Conservation (phyloP, 805 yeast species). For the Ogataea allantospora region DNA sequence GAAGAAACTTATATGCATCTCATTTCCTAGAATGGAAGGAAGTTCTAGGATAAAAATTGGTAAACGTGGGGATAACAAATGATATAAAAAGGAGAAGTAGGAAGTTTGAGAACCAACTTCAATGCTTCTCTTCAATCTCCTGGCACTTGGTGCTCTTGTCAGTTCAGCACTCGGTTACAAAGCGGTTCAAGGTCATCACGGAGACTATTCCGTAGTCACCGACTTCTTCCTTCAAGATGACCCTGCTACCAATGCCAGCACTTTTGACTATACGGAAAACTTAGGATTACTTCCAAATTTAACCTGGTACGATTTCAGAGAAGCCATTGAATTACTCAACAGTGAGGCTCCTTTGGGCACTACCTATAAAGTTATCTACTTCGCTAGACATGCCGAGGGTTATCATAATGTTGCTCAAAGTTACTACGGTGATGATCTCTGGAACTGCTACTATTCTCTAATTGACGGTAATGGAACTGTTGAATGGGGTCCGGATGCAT, state of each 20-base stretch:
- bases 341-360: slow-evolving; percentile 1
- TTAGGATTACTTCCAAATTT: not conserved
- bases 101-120: too few relatives aligned
- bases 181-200: slow-evolving; percentile 3
- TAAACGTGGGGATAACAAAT: not conserved
- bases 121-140: not conserved
- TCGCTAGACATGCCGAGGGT: slow-evolving; percentile 3
- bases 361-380: slow-evolving; percentile 1
- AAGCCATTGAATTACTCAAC: slow-evolving; percentile 1
- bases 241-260: not conserved
- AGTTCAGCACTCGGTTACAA: not conserved
- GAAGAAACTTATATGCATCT: not conserved
- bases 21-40: not conserved
- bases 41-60: not conserved
- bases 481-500: slow-evolving; percentile 3
- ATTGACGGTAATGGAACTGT: slow-evolving; percentile 2
- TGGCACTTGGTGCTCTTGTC: not conserved
- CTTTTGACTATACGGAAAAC: not conserved
- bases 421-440: not conserved
- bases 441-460: slow-evolving; percentile 4
- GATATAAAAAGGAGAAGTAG: too few relatives aligned
- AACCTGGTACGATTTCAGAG: slow-evolving; percentile 1
- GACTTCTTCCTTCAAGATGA: slow-evolving; percentile 2
- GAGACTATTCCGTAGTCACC: slow-evolving; percentile 2
- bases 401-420: slow-evolving; percentile 3